Base-by-base conservation (phyloP, 2,329 filamentous ascomycete species). In the Trichoderma brevicompactum region DNA sequence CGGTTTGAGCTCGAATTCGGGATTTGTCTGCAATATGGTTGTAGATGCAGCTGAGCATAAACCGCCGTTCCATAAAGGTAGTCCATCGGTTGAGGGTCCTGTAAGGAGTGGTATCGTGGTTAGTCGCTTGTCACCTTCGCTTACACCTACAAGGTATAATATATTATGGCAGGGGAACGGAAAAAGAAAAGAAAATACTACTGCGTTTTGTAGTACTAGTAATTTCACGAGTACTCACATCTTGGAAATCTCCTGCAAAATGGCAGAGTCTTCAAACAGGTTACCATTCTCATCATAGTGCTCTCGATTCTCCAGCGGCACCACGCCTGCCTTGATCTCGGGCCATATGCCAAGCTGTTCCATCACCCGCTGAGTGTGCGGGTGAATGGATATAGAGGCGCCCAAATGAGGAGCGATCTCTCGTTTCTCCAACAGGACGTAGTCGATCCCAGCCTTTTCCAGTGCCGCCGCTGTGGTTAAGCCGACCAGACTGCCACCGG, bases 401-500 rank as follows among this genome's bases (percentile, higher is more conserved):
- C 71, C 71, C 13, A 74, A 71, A 67, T 77, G 69, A 46, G 72
- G 68, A 66, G 74, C 65, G 7, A 76, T 43, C 0, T 70, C 69
- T 5, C 68, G 34, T 2, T 75, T 73, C 67, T 76, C 74, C 3
- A 75, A 64, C n/a, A 76, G 64, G 23, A 75, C 67, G 48, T 67
- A 67, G 58, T 73, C 72, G 54, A 75, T 73, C 2, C 71, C 74
- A 3, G 74, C 75, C 5, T 69, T 71, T 46, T 67, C 34, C 15
- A 77, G 70, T 15, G 70, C 69, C 63, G 76, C 71, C 1, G 73
- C 71, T 12, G 71, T 61, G 5, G 68, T 70, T 5, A 76, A 65
- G 8, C 75, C 75, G 10, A 67, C 79, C 53, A 82, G 82, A n/a
- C 74, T 71, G 52, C 68, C 67, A 60, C 74, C 74, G 36, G 74